Evolutionary conservation across 352 stramenopile species (phyloP).

Genomic region (Phytopythium montanum): DNA sequence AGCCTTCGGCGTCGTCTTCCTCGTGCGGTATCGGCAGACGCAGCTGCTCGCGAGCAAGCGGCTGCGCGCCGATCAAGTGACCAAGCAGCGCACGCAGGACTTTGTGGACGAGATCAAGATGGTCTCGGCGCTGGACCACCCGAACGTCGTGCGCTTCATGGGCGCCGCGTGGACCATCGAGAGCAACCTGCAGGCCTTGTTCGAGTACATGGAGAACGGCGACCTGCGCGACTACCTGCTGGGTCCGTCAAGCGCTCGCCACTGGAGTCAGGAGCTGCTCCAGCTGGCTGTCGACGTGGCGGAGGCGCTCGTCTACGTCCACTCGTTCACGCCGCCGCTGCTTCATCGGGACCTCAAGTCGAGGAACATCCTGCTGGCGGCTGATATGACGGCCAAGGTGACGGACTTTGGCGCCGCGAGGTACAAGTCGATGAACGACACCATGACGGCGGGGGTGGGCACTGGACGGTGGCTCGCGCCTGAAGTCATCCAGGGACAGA

Average conservation of each 20-base stretch:
- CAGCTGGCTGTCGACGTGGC: constrained; percentile 40
- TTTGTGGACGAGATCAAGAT: constrained; percentile 61
- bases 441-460: constrained; percentile 20
- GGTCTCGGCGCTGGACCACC: constrained; percentile 35
- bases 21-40: constrained; percentile 34
- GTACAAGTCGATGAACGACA: constrained; percentile 8
- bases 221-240: constrained; percentile 39
- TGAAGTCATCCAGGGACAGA: constrained; percentile 19
- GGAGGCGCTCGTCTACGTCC: constrained; percentile 53
- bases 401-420: constrained; percentile 18
- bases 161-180: constrained; percentile 50
- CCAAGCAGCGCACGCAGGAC: constrained; percentile 24
- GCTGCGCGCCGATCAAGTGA: constrained; percentile 28
- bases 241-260: constrained; percentile 7
- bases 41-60: constrained; percentile 40
- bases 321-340: constrained; percentile 43
- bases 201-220: constrained; percentile 59
- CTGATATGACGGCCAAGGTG: constrained; percentile 21
- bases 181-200: constrained; percentile 48
- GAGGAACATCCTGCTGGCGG: constrained; percentile 40
- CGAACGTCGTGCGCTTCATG: constrained; percentile 41
- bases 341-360: constrained; percentile 57
- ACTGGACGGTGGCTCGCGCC: constrained; percentile 30
- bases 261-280: constrained; percentile 26
- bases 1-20: constrained; percentile 29